A percentile compares a stretch with the other conserved stretches of the same genome.
phyloP scores from a whole-genome alignment of 2,329 filamentous ascomycete genomes.

The Fusarium vanettenii region DNA sequence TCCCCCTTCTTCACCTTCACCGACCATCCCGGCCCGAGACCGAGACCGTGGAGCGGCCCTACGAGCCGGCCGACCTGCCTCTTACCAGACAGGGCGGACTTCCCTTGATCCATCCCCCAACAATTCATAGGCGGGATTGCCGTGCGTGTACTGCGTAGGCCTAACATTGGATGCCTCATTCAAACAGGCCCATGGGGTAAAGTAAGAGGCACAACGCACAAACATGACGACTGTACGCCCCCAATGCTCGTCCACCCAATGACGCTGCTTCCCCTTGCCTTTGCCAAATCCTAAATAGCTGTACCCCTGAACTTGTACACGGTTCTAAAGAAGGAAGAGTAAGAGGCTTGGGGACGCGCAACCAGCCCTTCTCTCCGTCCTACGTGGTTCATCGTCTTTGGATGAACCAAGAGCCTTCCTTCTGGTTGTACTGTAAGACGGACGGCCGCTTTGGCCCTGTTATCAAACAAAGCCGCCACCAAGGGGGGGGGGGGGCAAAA shows the following conservation, averaged over 20 bases:
- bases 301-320: conserved; percentile 24
- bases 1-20: conserved; percentile 16
- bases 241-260: conserved; percentile 19
- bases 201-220: conserved; percentile 1
- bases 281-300: conserved; percentile 22
- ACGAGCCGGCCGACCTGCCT: neutral
- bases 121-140: conserved; percentile 16
- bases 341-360: conserved; percentile 30
- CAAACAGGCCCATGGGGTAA: neutral
- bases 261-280: conserved; percentile 18
- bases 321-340: conserved; percentile 3
- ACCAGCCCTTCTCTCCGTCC: conserved; percentile 11
- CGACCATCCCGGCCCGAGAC: conserved; percentile 36
- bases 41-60: conserved; percentile 15
- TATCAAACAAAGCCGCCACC: conserved; percentile 5
- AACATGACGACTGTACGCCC: conserved; percentile 1
- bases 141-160: neutral
- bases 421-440: neutral
- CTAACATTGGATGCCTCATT: neutral
- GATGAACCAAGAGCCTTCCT: neutral
- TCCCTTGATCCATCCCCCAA: conserved; percentile 22
- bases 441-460: conserved; percentile 3
- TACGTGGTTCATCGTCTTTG: conserved; percentile 27
- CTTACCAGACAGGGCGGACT: neutral
- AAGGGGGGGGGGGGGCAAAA: neutral